These are phyloP conservation scores for Coniochaeta sp. DNA, from an alignment of 2,329 filamentous ascomycete genomes.

Conservation along the genomic window DNA sequence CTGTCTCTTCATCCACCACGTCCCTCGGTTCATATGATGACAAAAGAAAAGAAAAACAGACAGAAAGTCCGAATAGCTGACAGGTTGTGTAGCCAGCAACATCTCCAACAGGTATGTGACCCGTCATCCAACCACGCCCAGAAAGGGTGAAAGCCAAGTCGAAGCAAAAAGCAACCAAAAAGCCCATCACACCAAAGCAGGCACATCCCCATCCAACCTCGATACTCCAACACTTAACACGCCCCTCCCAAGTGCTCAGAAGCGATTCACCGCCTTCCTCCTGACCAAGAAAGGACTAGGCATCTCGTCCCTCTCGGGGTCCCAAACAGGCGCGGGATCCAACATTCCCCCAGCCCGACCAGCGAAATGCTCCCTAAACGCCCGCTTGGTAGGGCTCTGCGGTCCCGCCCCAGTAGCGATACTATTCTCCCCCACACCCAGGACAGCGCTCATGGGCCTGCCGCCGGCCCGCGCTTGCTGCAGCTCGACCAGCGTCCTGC, in stretches of 20 bases:
- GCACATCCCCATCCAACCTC: neutral
- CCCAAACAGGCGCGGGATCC: slow-evolving; percentile 65
- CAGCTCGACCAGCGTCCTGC: slow-evolving; percentile 85
- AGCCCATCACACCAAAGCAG: neutral
- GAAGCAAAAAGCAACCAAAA: neutral
- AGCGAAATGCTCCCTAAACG: slow-evolving; percentile 38
- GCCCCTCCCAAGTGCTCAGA: no score
- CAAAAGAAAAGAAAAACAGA: neutral
- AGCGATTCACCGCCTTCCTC: slow-evolving; percentile 22
- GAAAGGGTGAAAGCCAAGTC: no score
- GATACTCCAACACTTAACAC: no score
- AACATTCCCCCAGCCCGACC: slow-evolving; percentile 31
- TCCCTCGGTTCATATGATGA: neutral
- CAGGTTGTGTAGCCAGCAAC: neutral
- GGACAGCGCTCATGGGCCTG: slow-evolving; percentile 42
- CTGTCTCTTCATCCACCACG: neutral
- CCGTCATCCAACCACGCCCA: no score
- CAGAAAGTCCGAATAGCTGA: neutral
- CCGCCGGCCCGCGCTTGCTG: slow-evolving; percentile 76
- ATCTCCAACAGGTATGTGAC: no score
- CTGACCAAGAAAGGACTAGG: slow-evolving; percentile 77
- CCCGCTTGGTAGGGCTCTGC: slow-evolving; percentile 47
- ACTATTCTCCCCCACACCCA: slow-evolving; percentile 20
- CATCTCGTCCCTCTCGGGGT: slow-evolving; percentile 87
- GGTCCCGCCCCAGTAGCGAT: slow-evolving; percentile 16